phyloP scores from a whole-genome alignment of 2,329 filamentous ascomycete genomes.

The Botrytis pseudocinerea region DNA sequence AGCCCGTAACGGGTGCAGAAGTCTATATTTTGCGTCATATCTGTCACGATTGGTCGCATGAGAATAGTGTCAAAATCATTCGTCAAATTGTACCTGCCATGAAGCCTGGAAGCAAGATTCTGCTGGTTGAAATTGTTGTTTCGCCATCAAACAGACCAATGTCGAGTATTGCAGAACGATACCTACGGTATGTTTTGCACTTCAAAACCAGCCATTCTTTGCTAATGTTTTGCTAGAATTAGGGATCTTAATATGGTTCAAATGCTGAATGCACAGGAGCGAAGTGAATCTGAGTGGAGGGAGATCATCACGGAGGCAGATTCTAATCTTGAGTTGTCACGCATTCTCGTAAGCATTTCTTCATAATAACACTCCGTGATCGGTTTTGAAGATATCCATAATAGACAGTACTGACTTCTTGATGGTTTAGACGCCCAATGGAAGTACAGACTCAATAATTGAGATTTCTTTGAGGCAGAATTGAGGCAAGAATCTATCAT shows the following conservation, averaged over 20 bases:
- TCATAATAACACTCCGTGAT: neutral
- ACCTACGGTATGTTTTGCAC: neutral
- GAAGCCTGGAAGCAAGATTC: constrained; percentile 25
- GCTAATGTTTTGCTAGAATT: neutral
- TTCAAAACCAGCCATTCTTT: neutral
- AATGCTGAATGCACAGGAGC: constrained; percentile 18
- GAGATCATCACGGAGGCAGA: neutral
- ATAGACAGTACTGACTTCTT: neutral
- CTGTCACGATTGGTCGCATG: constrained; percentile 39
- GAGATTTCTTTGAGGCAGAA: constrained; percentile 12
- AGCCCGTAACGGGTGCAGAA: constrained; percentile 43
- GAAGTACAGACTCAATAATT: constrained; percentile 19
- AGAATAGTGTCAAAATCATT: constrained; percentile 24
- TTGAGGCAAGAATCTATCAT: neutral
- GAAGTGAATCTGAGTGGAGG: constrained; percentile 14
- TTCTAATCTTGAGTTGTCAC: neutral
- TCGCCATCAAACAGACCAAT: neutral
- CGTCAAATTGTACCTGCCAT: constrained; percentile 34
- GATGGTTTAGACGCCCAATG: neutral
- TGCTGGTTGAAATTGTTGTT: constrained; percentile 21
- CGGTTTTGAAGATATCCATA: neutral
- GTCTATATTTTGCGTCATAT: constrained; percentile 38
- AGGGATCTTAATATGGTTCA: constrained; percentile 20
- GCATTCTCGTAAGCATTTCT: neutral
- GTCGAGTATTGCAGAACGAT: constrained; percentile 7